Evolutionary conservation across 352 stramenopile species (phyloP), one percentile per base, ranked within the genome.

Genomic region (Plasmopara halstedii): DNA sequence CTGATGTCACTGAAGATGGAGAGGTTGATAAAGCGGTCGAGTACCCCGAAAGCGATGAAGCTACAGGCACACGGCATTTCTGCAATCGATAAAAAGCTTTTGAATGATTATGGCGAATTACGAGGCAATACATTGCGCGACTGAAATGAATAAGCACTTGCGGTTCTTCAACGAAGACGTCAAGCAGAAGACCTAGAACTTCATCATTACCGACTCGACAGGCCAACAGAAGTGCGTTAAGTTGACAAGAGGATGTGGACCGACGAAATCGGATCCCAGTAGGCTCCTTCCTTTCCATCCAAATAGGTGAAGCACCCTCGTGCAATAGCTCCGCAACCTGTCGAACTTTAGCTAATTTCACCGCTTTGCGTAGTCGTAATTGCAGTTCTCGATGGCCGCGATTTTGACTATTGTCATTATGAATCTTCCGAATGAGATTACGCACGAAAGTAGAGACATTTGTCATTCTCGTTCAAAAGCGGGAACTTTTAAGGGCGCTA

Each of bases 201-300:
- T 74, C 53, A 6, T 62, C 60, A 33, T 83, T 42, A 33, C 73
- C 76, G 6, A 44, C 36, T 53, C 69, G 57, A 49, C 76, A 86
- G 26, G 73, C 71, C n/a, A 88, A 48, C 18, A 88, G 50, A 20
- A 88, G 42, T 6, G 73, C 70, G 26, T 88, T 85, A 27, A 74
- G 53, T 39, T 82, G 58, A 18, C 60, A 60, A 4, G 27, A 35
- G 7, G 32, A 39, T 21, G 42, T 37, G 22, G 58, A 35, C 10
- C 34, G 54, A 22, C 38, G 53, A 4, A 58, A 63, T 33, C 41
- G 48, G 18, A 14, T 39, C 23, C 39, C 36, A 25, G 26, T 44
- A 10, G 13, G 29, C 8, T 31, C 3, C 27, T 66, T 62, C 18
- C 53, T 26, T 2, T 66, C 49, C 45, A 72, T 73, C 69, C 72